Base-by-base conservation (phyloP, 2,329 filamentous ascomycete genomes). In the Hymenoscyphus scutula region DNA sequence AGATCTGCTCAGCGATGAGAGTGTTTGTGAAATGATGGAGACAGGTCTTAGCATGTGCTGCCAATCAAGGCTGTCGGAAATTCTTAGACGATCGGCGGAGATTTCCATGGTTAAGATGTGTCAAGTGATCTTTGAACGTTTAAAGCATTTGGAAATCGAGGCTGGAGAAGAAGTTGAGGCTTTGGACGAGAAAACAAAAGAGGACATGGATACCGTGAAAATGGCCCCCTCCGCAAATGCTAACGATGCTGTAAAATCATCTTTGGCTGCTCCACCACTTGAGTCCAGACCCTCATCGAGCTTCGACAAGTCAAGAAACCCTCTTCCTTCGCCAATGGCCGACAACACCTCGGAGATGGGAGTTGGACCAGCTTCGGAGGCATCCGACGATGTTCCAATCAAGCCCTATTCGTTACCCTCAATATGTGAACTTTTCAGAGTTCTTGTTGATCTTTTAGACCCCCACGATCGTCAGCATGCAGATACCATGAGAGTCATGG, bases 11-110 rank as follows among this genome's bases (percentile, higher is more conserved):
- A 96, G 94, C 63, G 95, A 99, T 72, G 94, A 98, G 78, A 98
- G 94, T 73, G 92, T 99, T 11, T 99, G 96, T 74, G 92, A 97
- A 75, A 98, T 99, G 92, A 98, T 99, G 94, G 95, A 97, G 75
- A 94, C 92, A 1, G 95, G 94, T 1, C 78, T 99, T 68, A 97
- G 92, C 73, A 98, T 99, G 81, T 99, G 95, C 80, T 99, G 94
- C 67, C 93, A 98, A 73, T 86, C 91, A 61, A 87, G 94, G 61
- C 87, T 98, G 65, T 97, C 93, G 10, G 93, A 97, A 71, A 87
- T 98, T 3, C 80, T 99, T 60, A 87, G 94, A 67, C 85, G 93
- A 67, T 96, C 93, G 23, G 95, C 95, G 1, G 95, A 99, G 77
- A 95, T 96, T 73, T 89, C 92, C 60, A 97, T 99, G 93, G 91